A percentile compares a stretch with the other conserved stretches of the same genome.
These are phyloP conservation scores for Blastocystis sp. DNA, from an alignment of 352 stramenopile genomes.

Conservation along the genomic window DNA sequence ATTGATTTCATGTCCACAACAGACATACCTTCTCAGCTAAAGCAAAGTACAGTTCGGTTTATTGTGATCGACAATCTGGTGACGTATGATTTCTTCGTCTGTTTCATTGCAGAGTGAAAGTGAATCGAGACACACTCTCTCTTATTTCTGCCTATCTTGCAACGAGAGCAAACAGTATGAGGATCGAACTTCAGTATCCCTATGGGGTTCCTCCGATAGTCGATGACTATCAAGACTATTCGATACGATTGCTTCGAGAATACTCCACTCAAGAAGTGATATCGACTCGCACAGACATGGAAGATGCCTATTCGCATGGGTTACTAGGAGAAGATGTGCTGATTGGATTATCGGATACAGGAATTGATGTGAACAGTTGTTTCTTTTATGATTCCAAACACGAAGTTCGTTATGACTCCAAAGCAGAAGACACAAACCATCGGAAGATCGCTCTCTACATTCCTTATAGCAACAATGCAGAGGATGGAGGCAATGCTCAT, in stretches of 20 bases:
- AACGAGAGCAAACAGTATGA: not conserved
- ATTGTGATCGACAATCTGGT: not conserved
- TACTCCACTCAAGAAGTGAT: slow-evolving; percentile 32
- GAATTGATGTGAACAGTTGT: slow-evolving; percentile 66
- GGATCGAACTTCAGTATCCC: not conserved
- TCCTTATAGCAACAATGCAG: not conserved
- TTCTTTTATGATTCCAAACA: slow-evolving; percentile 65
- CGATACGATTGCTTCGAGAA: not conserved
- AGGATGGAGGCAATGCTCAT: slow-evolving; percentile 69
- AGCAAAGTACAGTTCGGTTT: not conserved
- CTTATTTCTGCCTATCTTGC: not conserved
- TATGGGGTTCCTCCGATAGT: not conserved
- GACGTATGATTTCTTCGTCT: not conserved
- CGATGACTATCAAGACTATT: not conserved
- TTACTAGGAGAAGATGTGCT: slow-evolving; percentile 63
- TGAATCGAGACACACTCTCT: not conserved
- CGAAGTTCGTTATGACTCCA: not conserved
- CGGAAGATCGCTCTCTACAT: slow-evolving; percentile 37
- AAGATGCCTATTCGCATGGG: not conserved
- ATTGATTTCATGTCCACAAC: not conserved
- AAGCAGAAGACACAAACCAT: not conserved
- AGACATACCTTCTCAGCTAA: not conserved
- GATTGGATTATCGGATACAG: slow-evolving; percentile 66
- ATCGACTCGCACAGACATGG: not conserved
- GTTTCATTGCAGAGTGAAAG: not conserved